phyloP scores from a whole-genome alignment of 129 eudicot genomes.

The Lonicera japonica region DNA sequence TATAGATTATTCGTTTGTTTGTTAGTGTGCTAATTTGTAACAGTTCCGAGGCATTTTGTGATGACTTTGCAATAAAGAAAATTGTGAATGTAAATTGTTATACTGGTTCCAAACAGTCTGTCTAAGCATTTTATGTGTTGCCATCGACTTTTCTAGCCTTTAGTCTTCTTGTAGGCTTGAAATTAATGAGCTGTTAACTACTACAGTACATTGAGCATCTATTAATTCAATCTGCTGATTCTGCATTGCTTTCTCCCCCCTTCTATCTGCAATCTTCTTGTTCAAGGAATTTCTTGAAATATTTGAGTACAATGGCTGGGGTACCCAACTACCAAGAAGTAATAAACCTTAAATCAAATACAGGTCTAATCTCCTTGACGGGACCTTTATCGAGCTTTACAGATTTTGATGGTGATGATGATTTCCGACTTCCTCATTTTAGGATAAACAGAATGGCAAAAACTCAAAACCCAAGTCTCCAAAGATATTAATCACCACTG shows the following conservation, averaged over 20 bases:
- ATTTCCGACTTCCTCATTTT: slow-evolving; percentile 24
- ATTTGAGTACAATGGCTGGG: slow-evolving; percentile 32
- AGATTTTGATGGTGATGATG: slow-evolving; percentile 30
- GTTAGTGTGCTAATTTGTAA: no score
- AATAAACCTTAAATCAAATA: slow-evolving; percentile 49
- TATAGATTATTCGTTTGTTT: no score
- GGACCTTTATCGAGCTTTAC: slow-evolving; percentile 39
- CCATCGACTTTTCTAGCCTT: no score
- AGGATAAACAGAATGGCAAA: slow-evolving; percentile 21
- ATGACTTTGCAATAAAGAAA: no score
- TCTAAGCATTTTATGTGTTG: no score
- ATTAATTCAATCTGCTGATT: slow-evolving; percentile 2
- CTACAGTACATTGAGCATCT: no score
- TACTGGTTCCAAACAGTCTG: no score
- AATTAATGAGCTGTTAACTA: no score
- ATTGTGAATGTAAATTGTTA: no score
- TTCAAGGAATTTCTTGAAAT: slow-evolving; percentile 10
- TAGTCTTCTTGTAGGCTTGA: no score
- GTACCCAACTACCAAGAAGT: slow-evolving; percentile 27
- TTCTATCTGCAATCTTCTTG: slow-evolving; percentile 15
- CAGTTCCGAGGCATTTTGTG: no score
- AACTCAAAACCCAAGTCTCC: slow-evolving; percentile 30
- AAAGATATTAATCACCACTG: slow-evolving; percentile 49
- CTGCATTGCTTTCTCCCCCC: slow-evolving; percentile 38
- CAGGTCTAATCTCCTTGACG: slow-evolving; percentile 40